Evolutionary conservation across 331 rosid species (phyloP).

Genomic region (Pyrus hybrid): DNA sequence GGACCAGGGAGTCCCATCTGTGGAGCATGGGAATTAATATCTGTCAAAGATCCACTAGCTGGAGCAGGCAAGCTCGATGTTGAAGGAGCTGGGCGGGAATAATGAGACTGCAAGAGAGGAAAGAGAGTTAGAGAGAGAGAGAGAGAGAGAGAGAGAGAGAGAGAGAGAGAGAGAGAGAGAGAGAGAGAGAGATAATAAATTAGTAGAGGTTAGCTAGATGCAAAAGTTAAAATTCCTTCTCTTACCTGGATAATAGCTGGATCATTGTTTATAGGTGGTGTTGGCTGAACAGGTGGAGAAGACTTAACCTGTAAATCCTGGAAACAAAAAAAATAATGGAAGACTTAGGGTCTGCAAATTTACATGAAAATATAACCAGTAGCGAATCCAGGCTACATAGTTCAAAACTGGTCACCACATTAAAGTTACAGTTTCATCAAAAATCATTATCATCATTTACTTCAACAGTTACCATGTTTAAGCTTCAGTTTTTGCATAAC

Average conservation of each 20-base stretch:
- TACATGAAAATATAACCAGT: not conserved
- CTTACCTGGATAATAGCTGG: constrained; percentile 90
- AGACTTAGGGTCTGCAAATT: not conserved
- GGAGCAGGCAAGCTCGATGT: constrained; percentile 49
- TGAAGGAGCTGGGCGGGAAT: constrained; percentile 45
- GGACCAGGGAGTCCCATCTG: constrained; percentile 62
- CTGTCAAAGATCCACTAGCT: constrained; percentile 55
- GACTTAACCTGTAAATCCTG: constrained; percentile 96
- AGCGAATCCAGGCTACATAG: not conserved
- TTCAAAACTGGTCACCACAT: not conserved
- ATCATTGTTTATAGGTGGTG: constrained; percentile 53
- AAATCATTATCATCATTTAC: too few species aligned
- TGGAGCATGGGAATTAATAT: constrained; percentile 39
- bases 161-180: constrained; percentile 14
- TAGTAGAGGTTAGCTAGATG: constrained; percentile 7
- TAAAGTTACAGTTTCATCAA: too few species aligned
- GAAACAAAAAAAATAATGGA: constrained; percentile 1
- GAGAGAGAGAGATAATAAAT: not conserved
- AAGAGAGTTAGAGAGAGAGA: not conserved
- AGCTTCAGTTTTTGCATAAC: too few species aligned
- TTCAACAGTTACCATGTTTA: too few species aligned
- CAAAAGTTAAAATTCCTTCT: not conserved
- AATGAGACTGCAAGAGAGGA: constrained; percentile 59
- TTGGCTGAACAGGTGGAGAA: constrained; percentile 73
- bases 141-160: not conserved